Base-by-base conservation (phyloP, 768 basidiomycete species). In the Pisolithus tinctorius region DNA sequence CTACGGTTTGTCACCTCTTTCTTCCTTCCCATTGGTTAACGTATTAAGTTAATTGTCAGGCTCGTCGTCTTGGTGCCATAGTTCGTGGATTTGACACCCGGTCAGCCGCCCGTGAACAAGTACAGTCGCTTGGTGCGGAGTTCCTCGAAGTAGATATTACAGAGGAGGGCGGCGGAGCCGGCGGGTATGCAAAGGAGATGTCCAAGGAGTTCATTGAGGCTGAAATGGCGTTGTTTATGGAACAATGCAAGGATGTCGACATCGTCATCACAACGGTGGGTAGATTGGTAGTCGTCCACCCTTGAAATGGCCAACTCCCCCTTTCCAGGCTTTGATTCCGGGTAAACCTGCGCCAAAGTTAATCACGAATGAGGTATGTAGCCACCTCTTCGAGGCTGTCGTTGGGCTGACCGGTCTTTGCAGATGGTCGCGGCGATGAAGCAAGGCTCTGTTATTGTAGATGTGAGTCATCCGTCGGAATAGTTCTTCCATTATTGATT, bases 121-220 rank as follows among this genome's bases (percentile, higher is more conserved):
- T 93, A 8, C 84, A 92, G 63, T 92, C 90, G 45, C 79, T 93
- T 36, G 91, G 90, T 25, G 91, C 90, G 9, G 91, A 93, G 64
- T 93, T 93, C 59, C 66, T 93, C n/a, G 89, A 92, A 64, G 88
- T 93, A 11, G 62, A 75, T 26, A 66, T 93, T 48, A 61, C 88
- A 63, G 91, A 93, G 69, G 88, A 90, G 57, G 91, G 91, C 14
- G 80, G 83, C 27, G 91, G 84, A 5, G 79, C 74, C 14, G 91
- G 91, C 25, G 91, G 91, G 27, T 93, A 93, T 60, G 91, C 89
- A 23, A 93, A 92, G 68, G 80, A 83, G 55, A 93, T 93, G 89
- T 88, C 86, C 27, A 88, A 89, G 70, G 88, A 88, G 64, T 93
- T 91, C 64, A 82, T 91, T 52, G 86, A 82, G 45, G 89, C 88